Evolutionary conservation across 2,329 filamentous ascomycete genomes (phyloP), one percentile per base, ranked within the genome.

Genomic region (Fusarium euwallaceae): DNA sequence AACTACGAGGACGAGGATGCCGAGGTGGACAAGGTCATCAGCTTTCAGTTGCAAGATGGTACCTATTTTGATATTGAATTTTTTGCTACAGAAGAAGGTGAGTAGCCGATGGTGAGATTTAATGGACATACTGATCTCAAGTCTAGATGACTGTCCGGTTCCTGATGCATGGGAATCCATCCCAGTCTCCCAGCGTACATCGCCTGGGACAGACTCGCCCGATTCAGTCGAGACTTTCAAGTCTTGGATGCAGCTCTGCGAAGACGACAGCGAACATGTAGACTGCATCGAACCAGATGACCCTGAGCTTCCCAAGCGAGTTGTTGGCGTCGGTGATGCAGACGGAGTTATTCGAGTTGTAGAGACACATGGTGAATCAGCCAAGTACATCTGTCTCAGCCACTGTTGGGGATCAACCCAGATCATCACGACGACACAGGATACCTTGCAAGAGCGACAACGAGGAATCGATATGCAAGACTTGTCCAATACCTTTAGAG

Each of bases 401-500:
- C 66, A 69, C 17, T 69, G 66, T 29, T 69, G 66, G 66, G 66
- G 66, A 4, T n/a, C 32, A 37, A n/a, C 51, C 2, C 39, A 53
- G 22, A 56, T 51, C 36, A 39, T 65, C 12, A 61, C 29, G 14
- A 64, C 70, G 1, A 67, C 59, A 4, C 64, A 34, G 10, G 32
- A 36, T 4, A 72, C 67, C 6, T 22, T 72, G 11, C 41, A 56
- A 12, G 20, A 66, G 4, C 56, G 64, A 2, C 48, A 72, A 32
- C 37, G n/a, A 17, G n/a, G 45, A 4, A 72, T 72, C n/a, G 39
- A 39, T 2, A 45, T 70, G 11, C 20, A 20, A 9, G 39, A 51
- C 7, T 41, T 72, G 20, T 48, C 70, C 4, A 63, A 56, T 17
- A 70, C 67, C 12, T 72, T 73, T 39, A 20, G 41, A 24, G 67